Conservation (phyloP, 2,329 filamentous ascomycete genomes). For the Bimuria novae-zelandiae region DNA sequence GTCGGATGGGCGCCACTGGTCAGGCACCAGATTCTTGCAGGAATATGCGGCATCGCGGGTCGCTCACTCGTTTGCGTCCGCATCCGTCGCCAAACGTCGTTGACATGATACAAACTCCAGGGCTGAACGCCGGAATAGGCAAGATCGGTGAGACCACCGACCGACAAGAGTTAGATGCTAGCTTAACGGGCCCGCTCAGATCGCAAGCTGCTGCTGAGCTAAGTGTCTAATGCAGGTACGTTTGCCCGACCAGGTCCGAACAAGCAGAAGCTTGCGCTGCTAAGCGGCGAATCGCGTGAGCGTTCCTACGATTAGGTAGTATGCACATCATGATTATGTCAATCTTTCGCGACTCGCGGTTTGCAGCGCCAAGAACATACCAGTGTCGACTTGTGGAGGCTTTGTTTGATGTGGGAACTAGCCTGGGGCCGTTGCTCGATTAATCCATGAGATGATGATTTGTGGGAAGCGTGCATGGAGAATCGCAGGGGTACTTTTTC, state of each 20-base stretch:
- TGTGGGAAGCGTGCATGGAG: neutral
- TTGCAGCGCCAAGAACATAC: neutral
- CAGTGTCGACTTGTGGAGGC: constrained; percentile 3
- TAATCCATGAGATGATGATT: neutral
- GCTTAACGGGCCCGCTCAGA: neutral
- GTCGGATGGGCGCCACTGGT: neutral
- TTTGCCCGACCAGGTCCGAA: neutral
- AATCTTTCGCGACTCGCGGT: neutral
- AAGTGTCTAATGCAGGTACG: constrained; percentile 6
- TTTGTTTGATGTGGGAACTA: neutral
- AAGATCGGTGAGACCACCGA: constrained; percentile 5
- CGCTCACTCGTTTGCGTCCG: neutral
- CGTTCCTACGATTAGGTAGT: too few relatives aligned
- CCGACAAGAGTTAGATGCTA: neutral
- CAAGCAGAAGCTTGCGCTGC: neutral
- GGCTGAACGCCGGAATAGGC: constrained; percentile 1
- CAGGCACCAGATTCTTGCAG: neutral
- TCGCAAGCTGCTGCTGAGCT: neutral
- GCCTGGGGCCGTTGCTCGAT: neutral
- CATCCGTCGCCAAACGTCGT: neutral
- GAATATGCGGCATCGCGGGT: neutral
- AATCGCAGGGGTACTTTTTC: neutral
- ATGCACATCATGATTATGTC: neutral
- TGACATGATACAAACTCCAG: neutral
- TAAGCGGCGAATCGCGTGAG: constrained; percentile 1